Conservation (phyloP, 2,329 filamentous ascomycete species). For the Cladophialophora yegresii region DNA sequence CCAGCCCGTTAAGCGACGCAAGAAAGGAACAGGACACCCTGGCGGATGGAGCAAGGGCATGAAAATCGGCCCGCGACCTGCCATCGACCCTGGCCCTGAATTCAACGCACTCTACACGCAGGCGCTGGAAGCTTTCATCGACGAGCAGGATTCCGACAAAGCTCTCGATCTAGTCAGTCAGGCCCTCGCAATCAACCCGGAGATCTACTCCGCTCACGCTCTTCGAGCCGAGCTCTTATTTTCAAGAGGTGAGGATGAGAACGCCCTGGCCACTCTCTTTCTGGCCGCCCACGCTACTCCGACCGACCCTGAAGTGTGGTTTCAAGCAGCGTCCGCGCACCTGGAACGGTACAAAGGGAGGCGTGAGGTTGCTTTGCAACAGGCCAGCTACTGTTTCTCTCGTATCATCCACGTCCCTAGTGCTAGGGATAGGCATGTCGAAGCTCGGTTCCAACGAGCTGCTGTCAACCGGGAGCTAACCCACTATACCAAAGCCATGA, state of each 20-base stretch:
- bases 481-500: slow-evolving; percentile 50
- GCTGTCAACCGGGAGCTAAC: slow-evolving; percentile 57
- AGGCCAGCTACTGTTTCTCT: slow-evolving; percentile 57
- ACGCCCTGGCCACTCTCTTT: slow-evolving; percentile 59
- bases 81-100: slow-evolving; percentile 51
- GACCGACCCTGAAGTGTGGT: slow-evolving; percentile 59
- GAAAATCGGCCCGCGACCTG: slow-evolving; percentile 50
- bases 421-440: slow-evolving; percentile 46
- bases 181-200: slow-evolving; percentile 60
- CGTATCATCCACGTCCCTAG: slow-evolving; percentile 57
- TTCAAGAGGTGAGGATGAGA: slow-evolving; percentile 58
- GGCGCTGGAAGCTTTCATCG: slow-evolving; percentile 53
- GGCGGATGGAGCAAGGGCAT: slow-evolving; percentile 48
- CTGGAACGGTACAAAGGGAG: slow-evolving; percentile 50
- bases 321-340: slow-evolving; percentile 58
- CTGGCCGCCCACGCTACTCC: slow-evolving; percentile 60
- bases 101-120: slow-evolving; percentile 52
- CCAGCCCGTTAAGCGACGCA: slow-evolving; percentile 26
- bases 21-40: slow-evolving; percentile 26
- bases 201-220: slow-evolving; percentile 63
- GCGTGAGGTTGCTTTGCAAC: slow-evolving; percentile 47
- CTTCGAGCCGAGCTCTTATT: slow-evolving; percentile 62
- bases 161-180: slow-evolving; percentile 49
- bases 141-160: slow-evolving; percentile 48
- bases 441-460: slow-evolving; percentile 58